These are phyloP conservation scores for Gryganskiella cystojenkinii DNA, from an alignment of 192 early-diverging fungal species.

Conservation along the genomic window DNA sequence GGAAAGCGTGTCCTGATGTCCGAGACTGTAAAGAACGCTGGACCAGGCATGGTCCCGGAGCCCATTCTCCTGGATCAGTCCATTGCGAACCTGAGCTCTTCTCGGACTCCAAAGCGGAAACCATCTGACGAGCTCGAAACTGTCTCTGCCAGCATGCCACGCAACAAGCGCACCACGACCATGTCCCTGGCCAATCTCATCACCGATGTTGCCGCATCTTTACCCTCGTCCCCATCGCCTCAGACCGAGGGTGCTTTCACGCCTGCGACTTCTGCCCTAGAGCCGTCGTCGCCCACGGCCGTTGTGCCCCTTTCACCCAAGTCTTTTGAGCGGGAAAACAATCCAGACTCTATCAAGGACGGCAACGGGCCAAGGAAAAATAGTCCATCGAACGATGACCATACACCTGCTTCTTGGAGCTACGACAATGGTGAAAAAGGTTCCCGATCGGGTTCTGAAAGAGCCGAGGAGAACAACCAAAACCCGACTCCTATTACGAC, in stretches of 20 bases:
- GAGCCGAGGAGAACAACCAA: conserved; percentile 9
- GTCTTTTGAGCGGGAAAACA: conserved; percentile 24
- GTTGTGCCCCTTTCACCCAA: conserved; percentile 41
- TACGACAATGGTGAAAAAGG: conserved; percentile 26
- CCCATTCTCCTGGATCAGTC: background rate
- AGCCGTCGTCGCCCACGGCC: conserved; percentile 29
- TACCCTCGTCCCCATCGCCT: background rate
- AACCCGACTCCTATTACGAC: too few species aligned
- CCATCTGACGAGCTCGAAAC: background rate
- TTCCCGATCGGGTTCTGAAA: conserved; percentile 28
- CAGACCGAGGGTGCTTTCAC: conserved; percentile 1
- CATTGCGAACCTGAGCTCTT: background rate
- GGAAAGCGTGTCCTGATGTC: conserved; percentile 49
- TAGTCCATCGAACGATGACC: conserved; percentile 29
- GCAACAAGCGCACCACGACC: conserved; percentile 28
- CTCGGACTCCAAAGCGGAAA: conserved; percentile 26
- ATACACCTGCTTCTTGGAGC: conserved; percentile 27
- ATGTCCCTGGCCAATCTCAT: conserved; percentile 40
- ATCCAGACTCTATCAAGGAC: conserved; percentile 8
- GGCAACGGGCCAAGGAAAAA: conserved; percentile 18
- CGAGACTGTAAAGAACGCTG: conserved; percentile 28
- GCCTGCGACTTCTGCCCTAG: background rate
- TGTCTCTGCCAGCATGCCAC: background rate
- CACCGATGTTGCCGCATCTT: conserved; percentile 4
- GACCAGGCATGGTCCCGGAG: conserved; percentile 39